Evolutionary conservation across 2,329 filamentous ascomycete species (phyloP).

Genomic region (Talaromyces sp.): DNA sequence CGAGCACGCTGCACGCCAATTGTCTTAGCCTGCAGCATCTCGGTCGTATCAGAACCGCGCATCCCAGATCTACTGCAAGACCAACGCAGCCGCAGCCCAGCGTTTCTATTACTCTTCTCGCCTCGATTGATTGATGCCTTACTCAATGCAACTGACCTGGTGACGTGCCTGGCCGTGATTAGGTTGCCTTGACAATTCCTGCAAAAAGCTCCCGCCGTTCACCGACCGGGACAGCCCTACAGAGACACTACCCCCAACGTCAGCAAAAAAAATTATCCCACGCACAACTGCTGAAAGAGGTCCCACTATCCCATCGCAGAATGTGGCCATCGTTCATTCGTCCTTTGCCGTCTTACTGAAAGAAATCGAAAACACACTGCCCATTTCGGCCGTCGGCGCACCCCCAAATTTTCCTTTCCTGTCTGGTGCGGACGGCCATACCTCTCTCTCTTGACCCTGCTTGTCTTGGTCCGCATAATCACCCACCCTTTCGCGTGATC

Average conservation of each 20-base stretch:
- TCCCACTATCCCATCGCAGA: slow-evolving; percentile 5
- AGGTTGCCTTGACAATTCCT: slow-evolving; percentile 3
- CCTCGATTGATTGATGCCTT: slow-evolving; percentile 5
- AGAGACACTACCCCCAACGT: neutral
- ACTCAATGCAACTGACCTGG: slow-evolving; percentile 7
- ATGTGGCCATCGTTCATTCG: slow-evolving; percentile 14
- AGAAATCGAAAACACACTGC: neutral
- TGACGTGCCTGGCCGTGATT: slow-evolving; percentile 11
- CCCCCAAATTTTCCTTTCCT: neutral
- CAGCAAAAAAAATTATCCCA: slow-evolving; percentile 1
- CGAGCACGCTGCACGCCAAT: neutral
- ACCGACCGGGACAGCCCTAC: slow-evolving; percentile 12
- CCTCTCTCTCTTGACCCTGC: neutral
- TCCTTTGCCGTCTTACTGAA: neutral
- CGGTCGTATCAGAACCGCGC: neutral
- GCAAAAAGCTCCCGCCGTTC: slow-evolving; percentile 4
- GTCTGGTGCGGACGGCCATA: slow-evolving; percentile 3
- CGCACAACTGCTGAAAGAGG: neutral
- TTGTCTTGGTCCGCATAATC: neutral
- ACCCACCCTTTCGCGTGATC: slow-evolving; percentile 3
- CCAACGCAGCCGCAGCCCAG: neutral
- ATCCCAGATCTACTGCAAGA: neutral
- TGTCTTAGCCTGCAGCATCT: neutral
- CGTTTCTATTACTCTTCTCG: neutral
- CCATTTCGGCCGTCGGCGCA: slow-evolving; percentile 9